These are phyloP conservation scores for Pseudocercospora fuligena DNA, from an alignment of 2,329 filamentous ascomycete genomes.

Conservation along the genomic window DNA sequence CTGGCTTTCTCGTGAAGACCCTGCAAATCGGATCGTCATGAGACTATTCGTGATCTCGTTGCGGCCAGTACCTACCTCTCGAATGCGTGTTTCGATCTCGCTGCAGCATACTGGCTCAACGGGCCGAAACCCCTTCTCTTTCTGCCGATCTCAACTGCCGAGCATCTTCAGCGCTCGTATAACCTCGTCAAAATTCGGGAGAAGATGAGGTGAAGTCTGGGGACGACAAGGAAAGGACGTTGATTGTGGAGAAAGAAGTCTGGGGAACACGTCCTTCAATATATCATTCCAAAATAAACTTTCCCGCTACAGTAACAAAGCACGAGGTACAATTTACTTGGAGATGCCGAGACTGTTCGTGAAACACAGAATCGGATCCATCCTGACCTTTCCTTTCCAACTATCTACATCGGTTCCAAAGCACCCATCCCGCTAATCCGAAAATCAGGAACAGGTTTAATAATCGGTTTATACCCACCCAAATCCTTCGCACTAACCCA, in stretches of 20 bases:
- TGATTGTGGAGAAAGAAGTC: not conserved
- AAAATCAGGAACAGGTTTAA: slow-evolving; percentile 18
- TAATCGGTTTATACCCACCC: slow-evolving; percentile 22
- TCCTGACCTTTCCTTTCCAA: not conserved
- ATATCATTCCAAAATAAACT: not conserved
- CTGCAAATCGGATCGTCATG: not conserved
- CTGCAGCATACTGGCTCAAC: not conserved
- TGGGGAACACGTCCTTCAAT: not conserved
- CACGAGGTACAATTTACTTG: not conserved
- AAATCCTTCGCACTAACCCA: slow-evolving; percentile 25
- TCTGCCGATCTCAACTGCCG: not conserved
- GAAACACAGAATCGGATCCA: not conserved
- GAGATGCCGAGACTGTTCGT: not conserved
- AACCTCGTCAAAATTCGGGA: not conserved
- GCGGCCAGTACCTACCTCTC: not conserved
- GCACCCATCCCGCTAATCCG: slow-evolving; percentile 19
- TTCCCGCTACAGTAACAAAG: not conserved
- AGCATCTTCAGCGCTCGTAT: not conserved
- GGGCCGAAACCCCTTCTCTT: not conserved
- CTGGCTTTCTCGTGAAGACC: not conserved
- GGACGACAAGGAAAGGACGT: not conserved
- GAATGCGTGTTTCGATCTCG: not conserved
- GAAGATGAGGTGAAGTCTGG: not conserved
- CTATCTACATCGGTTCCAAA: slow-evolving; percentile 19
- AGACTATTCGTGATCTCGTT: not conserved